phyloP scores from a whole-genome alignment of 306 rosid genomes.

The Medicago arabica region DNA sequence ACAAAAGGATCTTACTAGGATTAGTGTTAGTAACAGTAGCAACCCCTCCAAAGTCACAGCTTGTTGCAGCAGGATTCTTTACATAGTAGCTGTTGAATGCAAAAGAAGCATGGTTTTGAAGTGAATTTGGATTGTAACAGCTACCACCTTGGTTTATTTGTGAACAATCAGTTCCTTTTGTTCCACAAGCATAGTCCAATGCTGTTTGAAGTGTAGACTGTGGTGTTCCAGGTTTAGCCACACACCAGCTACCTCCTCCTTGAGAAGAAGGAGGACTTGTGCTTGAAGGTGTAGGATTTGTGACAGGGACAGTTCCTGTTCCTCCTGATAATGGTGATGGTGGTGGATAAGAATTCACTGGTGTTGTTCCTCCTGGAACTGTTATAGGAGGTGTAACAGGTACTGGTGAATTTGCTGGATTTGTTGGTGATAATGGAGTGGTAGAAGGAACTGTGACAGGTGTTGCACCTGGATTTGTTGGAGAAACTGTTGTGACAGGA shows the following conservation, averaged over 20 bases:
- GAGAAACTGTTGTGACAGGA: slow-evolving; percentile 79
- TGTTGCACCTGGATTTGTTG: slow-evolving; percentile 55
- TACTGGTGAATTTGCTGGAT: slow-evolving; percentile 57
- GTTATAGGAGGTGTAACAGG: slow-evolving; percentile 55
- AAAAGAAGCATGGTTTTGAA: slow-evolving; percentile 87
- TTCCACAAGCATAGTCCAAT: slow-evolving; percentile 90
- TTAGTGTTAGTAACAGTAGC: slow-evolving; percentile 69
- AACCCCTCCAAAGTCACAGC: slow-evolving; percentile 91
- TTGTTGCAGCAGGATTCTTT: slow-evolving; percentile 77
- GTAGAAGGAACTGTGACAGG: slow-evolving; percentile 63
- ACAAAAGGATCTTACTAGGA: slow-evolving; percentile 69
- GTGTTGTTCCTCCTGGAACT: slow-evolving; percentile 62
- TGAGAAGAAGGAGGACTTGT: slow-evolving; percentile 56
- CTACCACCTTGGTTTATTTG: slow-evolving; percentile 81
- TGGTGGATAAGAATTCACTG: slow-evolving; percentile 75
- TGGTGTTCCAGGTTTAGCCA: slow-evolving; percentile 70
- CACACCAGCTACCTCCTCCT: slow-evolving; percentile 90
- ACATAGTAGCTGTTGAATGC: slow-evolving; percentile 89
- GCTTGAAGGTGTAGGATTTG: slow-evolving; percentile 66
- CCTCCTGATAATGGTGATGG: slow-evolving; percentile 64
- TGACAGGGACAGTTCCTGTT: slow-evolving; percentile 54
- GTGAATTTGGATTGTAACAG: slow-evolving; percentile 73
- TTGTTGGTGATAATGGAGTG: slow-evolving; percentile 40
- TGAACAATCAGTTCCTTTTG: slow-evolving; percentile 66
- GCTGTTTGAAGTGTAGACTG: slow-evolving; percentile 77